Conservation (phyloP, 208 protist genomes). For the Trypanosoma brucei region DNA sequence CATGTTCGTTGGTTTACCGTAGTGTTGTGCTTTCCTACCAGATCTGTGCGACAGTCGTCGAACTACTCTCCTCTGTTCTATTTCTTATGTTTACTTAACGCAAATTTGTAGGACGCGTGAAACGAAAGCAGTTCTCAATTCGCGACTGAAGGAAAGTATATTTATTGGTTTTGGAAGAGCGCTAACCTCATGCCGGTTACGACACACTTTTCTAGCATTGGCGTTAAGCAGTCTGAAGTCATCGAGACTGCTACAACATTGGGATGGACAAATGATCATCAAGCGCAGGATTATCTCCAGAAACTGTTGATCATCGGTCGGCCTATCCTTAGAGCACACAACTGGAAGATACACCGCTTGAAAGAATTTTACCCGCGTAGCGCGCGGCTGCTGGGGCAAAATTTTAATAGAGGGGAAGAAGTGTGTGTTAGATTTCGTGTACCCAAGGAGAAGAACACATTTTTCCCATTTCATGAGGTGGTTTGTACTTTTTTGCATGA, state of each 20-base stretch:
- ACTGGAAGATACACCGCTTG: constrained; percentile 58
- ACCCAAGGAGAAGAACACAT: constrained; percentile 50
- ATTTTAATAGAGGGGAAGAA: constrained; percentile 73
- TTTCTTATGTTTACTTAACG: no score
- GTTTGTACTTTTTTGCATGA: constrained; percentile 87
- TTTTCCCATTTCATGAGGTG: constrained; percentile 84
- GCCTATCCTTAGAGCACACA: constrained; percentile 38
- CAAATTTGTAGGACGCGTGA: no score
- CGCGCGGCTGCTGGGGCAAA: constrained; percentile 70
- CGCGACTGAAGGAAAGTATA: no score
- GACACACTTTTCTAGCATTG: no score
- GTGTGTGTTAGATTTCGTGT: constrained; percentile 78
- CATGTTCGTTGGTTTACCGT: no score
- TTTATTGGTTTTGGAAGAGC: no score
- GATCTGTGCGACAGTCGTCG: no score
- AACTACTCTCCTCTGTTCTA: no score
- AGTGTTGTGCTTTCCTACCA: no score
- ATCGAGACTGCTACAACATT: constrained; percentile 53
- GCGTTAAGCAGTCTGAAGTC: background rate
- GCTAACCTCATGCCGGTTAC: no score
- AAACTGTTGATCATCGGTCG: constrained; percentile 44
- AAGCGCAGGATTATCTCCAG: constrained; percentile 64
- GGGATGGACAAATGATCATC: constrained; percentile 50
- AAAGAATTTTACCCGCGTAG: constrained; percentile 87
- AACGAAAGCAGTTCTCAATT: no score